Conservation (phyloP, 2,329 filamentous ascomycete species). For the Cercospora brassicicola region DNA sequence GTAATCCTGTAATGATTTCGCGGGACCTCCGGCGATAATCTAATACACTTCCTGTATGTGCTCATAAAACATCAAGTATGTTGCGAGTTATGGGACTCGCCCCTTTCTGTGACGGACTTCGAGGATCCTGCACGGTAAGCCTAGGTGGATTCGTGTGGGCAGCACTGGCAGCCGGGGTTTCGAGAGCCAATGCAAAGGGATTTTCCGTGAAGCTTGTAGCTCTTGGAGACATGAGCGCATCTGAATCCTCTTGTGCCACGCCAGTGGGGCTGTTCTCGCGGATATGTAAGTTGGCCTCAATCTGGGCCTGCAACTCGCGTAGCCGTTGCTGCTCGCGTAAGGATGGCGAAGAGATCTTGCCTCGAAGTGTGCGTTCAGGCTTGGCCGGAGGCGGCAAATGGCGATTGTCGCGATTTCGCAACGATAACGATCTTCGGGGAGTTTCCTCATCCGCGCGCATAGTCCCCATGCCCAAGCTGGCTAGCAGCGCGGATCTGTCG, state of each 20-base stretch:
- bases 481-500: conserved; percentile 39
- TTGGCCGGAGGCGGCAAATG: not conserved
- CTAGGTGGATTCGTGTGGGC: conserved; percentile 51
- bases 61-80: conserved; percentile 73
- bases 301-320: conserved; percentile 36
- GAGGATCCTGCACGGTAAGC: conserved; percentile 62
- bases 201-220: conserved; percentile 72
- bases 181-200: conserved; percentile 53
- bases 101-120: conserved; percentile 72
- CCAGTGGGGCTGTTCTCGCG: conserved; percentile 4
- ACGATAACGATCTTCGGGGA: conserved; percentile 29
- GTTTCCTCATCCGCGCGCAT: conserved; percentile 30
- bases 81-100: conserved; percentile 74
- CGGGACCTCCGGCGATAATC: conserved; percentile 20
- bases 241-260: conserved; percentile 29
- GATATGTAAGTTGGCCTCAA: conserved; percentile 33
- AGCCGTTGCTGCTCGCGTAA: conserved; percentile 39
- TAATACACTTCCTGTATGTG: conserved; percentile 18
- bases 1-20: not conserved
- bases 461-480: conserved; percentile 41
- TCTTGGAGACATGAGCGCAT: conserved; percentile 68
- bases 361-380: conserved; percentile 23
- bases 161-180: conserved; percentile 35
- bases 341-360: conserved; percentile 39
- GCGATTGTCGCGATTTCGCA: conserved; percentile 17